Conservation (phyloP, 2,329 filamentous ascomycete species). For the Xylariomycetidae sp. region DNA sequence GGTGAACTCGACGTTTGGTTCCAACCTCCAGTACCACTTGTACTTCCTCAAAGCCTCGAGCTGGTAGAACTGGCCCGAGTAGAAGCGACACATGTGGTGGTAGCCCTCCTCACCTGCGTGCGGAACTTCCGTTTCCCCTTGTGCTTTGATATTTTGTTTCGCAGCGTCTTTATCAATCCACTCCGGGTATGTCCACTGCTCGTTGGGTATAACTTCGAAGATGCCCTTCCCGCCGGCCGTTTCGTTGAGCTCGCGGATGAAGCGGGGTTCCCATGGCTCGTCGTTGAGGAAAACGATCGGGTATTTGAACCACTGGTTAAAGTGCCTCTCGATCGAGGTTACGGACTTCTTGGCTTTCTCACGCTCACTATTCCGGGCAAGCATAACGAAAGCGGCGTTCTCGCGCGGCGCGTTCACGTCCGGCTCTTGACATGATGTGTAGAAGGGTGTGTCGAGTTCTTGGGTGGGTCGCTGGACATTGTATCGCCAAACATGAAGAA, state of each 20-base stretch:
- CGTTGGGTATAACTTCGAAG: slow-evolving; percentile 36
- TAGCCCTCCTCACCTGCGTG: slow-evolving; percentile 36
- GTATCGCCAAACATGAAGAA: slow-evolving; percentile 29
- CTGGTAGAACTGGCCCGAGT: slow-evolving; percentile 39
- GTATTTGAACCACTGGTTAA: slow-evolving; percentile 42
- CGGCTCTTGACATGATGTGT: slow-evolving; percentile 33
- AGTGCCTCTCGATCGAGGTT: slow-evolving; percentile 35
- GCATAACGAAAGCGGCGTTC: slow-evolving; percentile 40
- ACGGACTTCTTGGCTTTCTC: slow-evolving; percentile 33
- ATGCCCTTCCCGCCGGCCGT: slow-evolving; percentile 30
- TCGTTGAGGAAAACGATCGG: slow-evolving; percentile 42
- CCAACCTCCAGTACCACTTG: slow-evolving; percentile 42
- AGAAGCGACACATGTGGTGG: slow-evolving; percentile 38
- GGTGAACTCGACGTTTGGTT: slow-evolving; percentile 38
- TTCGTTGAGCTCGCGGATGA: slow-evolving; percentile 31
- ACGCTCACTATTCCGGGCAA: slow-evolving; percentile 39
- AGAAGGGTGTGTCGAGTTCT: slow-evolving; percentile 35
- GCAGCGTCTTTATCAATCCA: slow-evolving; percentile 26
- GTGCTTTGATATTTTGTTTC: slow-evolving; percentile 26
- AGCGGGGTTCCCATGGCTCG: slow-evolving; percentile 33
- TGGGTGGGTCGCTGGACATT: slow-evolving; percentile 27
- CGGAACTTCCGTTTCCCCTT: slow-evolving; percentile 26
- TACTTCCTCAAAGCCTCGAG: slow-evolving; percentile 34
- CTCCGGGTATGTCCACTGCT: slow-evolving; percentile 36
- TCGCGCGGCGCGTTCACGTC: slow-evolving; percentile 30